Conservation (phyloP, 139 green algal genomes). For the Chlorella sp. region DNA sequence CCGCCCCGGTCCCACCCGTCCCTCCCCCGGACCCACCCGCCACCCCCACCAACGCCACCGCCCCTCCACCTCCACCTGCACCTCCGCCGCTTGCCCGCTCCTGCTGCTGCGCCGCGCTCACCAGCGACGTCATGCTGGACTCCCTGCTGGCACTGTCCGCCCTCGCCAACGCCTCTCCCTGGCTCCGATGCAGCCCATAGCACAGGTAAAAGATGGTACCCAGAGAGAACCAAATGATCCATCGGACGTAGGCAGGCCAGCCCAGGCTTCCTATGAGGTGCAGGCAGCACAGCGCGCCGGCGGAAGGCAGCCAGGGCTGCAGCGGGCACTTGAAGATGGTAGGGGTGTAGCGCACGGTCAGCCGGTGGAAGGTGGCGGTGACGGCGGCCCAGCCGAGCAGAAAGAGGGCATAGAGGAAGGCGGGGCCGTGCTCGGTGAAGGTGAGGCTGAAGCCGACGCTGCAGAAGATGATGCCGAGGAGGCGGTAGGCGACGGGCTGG, state of each 20-base stretch:
- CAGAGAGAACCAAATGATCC: conserved; percentile 60
- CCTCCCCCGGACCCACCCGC: no score
- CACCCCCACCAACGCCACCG: no score
- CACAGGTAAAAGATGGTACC: background rate
- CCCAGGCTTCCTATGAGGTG: conserved; percentile 73
- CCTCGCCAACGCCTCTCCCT: background rate
- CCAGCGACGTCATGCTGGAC: no score
- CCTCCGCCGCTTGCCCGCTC: no score
- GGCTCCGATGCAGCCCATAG: background rate
- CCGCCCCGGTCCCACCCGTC: no score
- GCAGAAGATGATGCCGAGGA: conserved; percentile 21
- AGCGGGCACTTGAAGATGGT: conserved; percentile 54
- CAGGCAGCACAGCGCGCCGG: conserved; percentile 61
- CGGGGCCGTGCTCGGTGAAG: conserved; percentile 10
- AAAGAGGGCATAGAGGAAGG: conserved; percentile 9
- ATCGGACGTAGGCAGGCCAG: conserved; percentile 67
- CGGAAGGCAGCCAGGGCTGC: conserved; percentile 50
- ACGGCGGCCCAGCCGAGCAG: conserved; percentile 20
- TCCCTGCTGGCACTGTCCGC: background rate
- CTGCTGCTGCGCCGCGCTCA: no score
- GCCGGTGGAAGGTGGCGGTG: conserved; percentile 22
- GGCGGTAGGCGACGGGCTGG: conserved; percentile 17
- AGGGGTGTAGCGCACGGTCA: conserved; percentile 32
- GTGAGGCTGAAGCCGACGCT: conserved; percentile 17
- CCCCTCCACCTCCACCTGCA: no score